Base-by-base conservation (phyloP, 176 grass and related monocot genomes). In the Juncus inflexus region DNA sequence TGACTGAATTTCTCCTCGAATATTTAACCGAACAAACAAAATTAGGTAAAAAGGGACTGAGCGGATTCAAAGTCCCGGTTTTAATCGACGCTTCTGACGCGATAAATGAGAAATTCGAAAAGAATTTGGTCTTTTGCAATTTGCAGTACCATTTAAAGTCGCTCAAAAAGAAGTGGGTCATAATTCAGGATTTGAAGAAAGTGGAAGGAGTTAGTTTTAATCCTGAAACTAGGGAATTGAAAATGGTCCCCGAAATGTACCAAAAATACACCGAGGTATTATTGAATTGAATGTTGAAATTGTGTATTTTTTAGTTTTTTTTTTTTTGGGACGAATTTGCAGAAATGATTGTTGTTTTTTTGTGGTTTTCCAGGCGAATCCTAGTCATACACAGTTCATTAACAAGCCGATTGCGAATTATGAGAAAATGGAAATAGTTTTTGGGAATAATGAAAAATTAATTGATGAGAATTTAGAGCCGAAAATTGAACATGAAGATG, bases 381-480 rank as follows among this genome's bases (percentile, higher is more conserved):
- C 40, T 9, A 43, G 62, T 16, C 40, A 65, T 49, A 39, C 19
- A 16, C 41, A 65, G 19, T 65, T 65, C 42, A 65, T 65, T 16
- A 65, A 65, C 62, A 65, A 47, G 62, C 62, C 62, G 3, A 65
- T 65, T 42, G 43, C 10, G 45, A 16, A 65, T 65, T 65, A 65
- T 45, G 3, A 6, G 2, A 43, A 65, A 16, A 28, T 65, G 62
- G 62, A 65, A 39, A 65, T 65, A 42, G 40, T 65, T 35, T 65
- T 13, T 50, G 62, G 62, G 15, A 65, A 65, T 65, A 43, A 65
- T 39, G 13, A 65, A 16, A 45, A 10, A 49, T 45, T 65, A 65
- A 39, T n/a, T 49, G 12, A 41, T 42, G 61, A 63, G 7, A 41
- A 41, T 42, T 37, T 7, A 47, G 43, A 47, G 43, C 43, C 43